phyloP scores from a whole-genome alignment of 257 asterid genomes.

The Salvia miltiorrhiza region DNA sequence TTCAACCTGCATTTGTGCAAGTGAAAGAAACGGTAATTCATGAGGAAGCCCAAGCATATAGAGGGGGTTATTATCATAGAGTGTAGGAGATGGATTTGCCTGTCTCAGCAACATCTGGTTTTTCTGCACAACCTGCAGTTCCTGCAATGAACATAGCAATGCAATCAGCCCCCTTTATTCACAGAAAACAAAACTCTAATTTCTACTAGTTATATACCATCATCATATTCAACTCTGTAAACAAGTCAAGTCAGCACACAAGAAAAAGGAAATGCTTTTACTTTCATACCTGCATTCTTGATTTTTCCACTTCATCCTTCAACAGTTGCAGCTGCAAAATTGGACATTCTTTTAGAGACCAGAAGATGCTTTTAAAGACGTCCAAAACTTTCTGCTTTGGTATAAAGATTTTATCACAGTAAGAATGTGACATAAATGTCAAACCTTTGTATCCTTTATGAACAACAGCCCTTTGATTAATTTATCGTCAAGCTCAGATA shows the following conservation, averaged over 20 bases:
- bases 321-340: conserved; percentile 36
- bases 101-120: conserved; percentile 36
- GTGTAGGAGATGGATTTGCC: conserved; percentile 27
- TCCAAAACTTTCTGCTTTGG: background rate
- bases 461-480: conserved; percentile 39
- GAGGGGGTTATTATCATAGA: background rate
- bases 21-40: background rate
- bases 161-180: background rate
- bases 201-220: background rate
- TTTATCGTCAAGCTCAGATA: conserved; percentile 33
- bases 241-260: background rate
- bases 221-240: background rate
- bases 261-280: background rate
- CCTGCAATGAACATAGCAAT: conserved; percentile 27
- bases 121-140: conserved; percentile 24
- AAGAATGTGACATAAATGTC: background rate
- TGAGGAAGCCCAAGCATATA: background rate
- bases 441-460: conserved; percentile 46
- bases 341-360: background rate
- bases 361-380: background rate
- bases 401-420: background rate
- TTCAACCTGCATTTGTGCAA: conserved; percentile 33
- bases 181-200: background rate
- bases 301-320: conserved; percentile 32
- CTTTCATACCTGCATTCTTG: conserved; percentile 35